A percentile compares a stretch with the other conserved stretches of the same genome.
phyloP scores from a whole-genome alignment of 768 basidiomycete species.

The Nidularia sp. region DNA sequence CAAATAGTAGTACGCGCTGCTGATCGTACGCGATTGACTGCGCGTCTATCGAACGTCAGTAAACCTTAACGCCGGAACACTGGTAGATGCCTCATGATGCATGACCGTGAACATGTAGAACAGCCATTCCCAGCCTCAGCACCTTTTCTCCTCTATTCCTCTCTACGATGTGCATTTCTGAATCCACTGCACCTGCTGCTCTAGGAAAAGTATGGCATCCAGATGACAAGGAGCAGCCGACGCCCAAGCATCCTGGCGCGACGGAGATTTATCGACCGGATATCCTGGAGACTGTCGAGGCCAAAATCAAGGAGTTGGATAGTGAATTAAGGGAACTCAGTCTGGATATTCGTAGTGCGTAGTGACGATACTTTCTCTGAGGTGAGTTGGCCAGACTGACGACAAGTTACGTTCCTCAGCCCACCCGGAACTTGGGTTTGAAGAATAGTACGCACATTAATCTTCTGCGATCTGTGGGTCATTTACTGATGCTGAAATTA shows the following conservation, averaged over 20 bases:
- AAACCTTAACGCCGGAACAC: too few species aligned
- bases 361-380: background rate
- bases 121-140: too few species aligned
- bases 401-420: slow-evolving; percentile 27
- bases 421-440: slow-evolving; percentile 65
- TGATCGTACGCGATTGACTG: too few species aligned
- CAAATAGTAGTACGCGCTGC: too few species aligned
- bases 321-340: slow-evolving; percentile 56
- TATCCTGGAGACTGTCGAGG: slow-evolving; percentile 57
- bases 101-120: too few species aligned
- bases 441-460: slow-evolving; percentile 51
- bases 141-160: too few species aligned
- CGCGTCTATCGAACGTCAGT: too few species aligned
- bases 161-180: slow-evolving; percentile 6
- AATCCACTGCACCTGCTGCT: background rate
- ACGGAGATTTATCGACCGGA: slow-evolving; percentile 48
- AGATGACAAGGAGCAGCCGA: slow-evolving; percentile 23
- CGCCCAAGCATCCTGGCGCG: slow-evolving; percentile 24
- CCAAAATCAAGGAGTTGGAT: slow-evolving; percentile 48
- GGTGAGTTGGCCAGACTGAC: too few species aligned
- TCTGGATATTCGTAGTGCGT: slow-evolving; percentile 66
- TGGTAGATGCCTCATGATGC: too few species aligned
- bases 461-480: background rate
- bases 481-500: slow-evolving; percentile 15
- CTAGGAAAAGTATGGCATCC: slow-evolving; percentile 37